Percentiles rank a stretch among this genome's conserved stretches.
phyloP scores from a whole-genome alignment of 768 basidiomycete species.

The Boletus pseudopeckii region DNA sequence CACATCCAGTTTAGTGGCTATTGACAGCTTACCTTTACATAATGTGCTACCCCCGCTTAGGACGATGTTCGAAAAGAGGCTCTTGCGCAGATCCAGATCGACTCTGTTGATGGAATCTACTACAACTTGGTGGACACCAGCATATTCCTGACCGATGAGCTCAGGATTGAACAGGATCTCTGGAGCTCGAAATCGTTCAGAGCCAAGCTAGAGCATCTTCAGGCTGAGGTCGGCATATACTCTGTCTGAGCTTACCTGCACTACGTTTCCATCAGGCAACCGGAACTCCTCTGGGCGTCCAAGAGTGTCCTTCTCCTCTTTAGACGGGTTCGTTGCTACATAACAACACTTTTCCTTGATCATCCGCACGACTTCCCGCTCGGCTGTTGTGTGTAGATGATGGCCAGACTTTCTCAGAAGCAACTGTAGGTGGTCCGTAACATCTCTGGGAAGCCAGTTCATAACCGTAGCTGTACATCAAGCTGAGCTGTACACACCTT shows the following conservation, averaged over 20 bases:
- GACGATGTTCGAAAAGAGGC: constrained; percentile 93
- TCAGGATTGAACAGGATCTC: constrained; percentile 98
- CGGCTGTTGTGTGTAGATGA: constrained; percentile 94
- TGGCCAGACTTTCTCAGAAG: constrained; percentile 92
- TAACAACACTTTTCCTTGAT: constrained; percentile 99
- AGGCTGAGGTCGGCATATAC: constrained; percentile 11
- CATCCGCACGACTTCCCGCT: constrained; percentile 92
- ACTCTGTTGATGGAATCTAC: constrained; percentile 98
- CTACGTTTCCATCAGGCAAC: constrained; percentile 90
- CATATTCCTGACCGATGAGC: constrained; percentile 92
- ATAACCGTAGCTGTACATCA: neutral
- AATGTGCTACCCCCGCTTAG: constrained; percentile 95
- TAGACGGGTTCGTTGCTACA: constrained; percentile 84
- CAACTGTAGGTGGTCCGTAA: constrained; percentile 94
- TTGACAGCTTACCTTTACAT: constrained; percentile 67
- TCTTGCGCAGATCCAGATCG: constrained; percentile 94
- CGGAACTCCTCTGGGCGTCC: constrained; percentile 84
- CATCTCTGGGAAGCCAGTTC: constrained; percentile 57
- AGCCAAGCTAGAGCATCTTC: constrained; percentile 62
- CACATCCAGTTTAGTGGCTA: constrained; percentile 3
- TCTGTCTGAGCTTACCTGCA: constrained; percentile 59
- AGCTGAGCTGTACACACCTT: constrained; percentile 47
- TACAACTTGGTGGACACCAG: constrained; percentile 96
- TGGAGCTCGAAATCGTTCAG: constrained; percentile 94
- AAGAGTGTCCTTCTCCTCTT: constrained; percentile 89